Evolutionary conservation across 2,329 filamentous ascomycete genomes (phyloP).

Genomic region (Cladophialophora bantiana): DNA sequence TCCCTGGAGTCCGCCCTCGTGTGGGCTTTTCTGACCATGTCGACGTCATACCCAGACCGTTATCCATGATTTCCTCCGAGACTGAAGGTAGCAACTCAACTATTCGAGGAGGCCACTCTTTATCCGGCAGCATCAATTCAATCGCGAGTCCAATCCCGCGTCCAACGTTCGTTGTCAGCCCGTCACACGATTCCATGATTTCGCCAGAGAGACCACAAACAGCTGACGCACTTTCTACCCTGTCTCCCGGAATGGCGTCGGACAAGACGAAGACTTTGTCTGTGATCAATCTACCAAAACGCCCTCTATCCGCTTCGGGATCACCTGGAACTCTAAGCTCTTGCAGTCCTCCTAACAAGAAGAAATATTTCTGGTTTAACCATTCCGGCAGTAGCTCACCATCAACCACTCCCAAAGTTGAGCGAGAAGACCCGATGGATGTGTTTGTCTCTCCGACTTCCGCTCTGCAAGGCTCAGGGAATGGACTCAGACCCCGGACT

Average conservation of each 20-base stretch:
- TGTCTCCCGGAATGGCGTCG: conserved; percentile 41
- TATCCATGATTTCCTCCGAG: conserved; percentile 84
- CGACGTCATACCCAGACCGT: conserved; percentile 80
- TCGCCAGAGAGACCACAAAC: conserved; percentile 52
- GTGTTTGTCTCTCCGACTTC: conserved; percentile 15
- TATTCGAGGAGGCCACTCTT: conserved; percentile 71
- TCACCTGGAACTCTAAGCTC: conserved; percentile 38
- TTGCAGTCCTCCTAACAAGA: conserved; percentile 40
- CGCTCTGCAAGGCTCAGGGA: conserved; percentile 18
- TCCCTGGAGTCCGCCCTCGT: conserved; percentile 57
- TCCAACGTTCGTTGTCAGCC: conserved; percentile 42
- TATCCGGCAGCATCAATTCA: conserved; percentile 81
- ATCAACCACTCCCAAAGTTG: conserved; percentile 43
- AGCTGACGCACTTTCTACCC: conserved; percentile 46
- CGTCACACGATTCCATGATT: conserved; percentile 31
- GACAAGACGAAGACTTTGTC: conserved; percentile 38
- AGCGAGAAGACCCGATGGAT: conserved; percentile 36
- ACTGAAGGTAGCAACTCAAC: conserved; percentile 78
- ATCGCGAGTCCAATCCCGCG: conserved; percentile 64
- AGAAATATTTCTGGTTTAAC: conserved; percentile 43
- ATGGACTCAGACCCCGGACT: conserved; percentile 39
- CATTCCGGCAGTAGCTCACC: conserved; percentile 44
- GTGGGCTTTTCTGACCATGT: conserved; percentile 86
- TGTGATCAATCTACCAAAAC: conserved; percentile 44
- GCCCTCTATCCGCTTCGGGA: conserved; percentile 51